Percentiles rank a stretch among this genome's conserved stretches.
These are phyloP conservation scores for Nidula microcarpa DNA, from an alignment of 768 basidiomycete genomes.

Conservation along the genomic window DNA sequence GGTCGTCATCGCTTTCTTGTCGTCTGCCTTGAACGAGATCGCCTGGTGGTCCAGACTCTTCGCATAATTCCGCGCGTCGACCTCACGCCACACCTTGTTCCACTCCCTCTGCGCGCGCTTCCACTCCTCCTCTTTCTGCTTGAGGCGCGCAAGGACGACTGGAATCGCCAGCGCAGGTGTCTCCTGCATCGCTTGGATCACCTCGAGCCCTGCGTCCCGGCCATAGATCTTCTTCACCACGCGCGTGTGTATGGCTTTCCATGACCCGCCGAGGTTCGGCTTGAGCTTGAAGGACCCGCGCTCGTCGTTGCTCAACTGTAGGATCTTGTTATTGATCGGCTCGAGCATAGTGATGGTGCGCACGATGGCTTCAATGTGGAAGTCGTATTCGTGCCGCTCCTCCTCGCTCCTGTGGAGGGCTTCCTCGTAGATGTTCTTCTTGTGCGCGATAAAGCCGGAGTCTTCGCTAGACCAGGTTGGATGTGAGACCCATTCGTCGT, in stretches of 20 bases:
- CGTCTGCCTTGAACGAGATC: constrained; percentile 83
- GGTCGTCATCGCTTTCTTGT: constrained; percentile 79
- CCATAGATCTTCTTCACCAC: constrained; percentile 98
- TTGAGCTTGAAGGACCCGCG: constrained; percentile 80
- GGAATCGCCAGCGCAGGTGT: constrained; percentile 85
- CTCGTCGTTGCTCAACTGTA: constrained; percentile 75
- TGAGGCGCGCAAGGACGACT: constrained; percentile 82
- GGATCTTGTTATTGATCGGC: constrained; percentile 86
- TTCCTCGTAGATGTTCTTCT: constrained; percentile 96
- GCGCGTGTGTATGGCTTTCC: constrained; percentile 88
- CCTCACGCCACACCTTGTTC: constrained; percentile 99
- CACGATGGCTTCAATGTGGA: constrained; percentile 93
- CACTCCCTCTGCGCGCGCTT: constrained; percentile 95
- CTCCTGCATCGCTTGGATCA: constrained; percentile 90
- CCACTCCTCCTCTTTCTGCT: constrained; percentile 99
- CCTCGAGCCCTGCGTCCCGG: constrained; percentile 75
- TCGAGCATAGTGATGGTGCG: constrained; percentile 91
- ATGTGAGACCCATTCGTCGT: constrained; percentile 98
- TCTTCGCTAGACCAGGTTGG: constrained; percentile 96
- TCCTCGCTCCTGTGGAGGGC: constrained; percentile 95
- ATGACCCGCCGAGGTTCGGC: constrained; percentile 80
- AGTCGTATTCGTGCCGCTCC: constrained; percentile 98
- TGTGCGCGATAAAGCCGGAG: constrained; percentile 83
- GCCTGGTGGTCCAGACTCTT: constrained; percentile 94
- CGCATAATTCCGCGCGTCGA: constrained; percentile 90